Evolutionary conservation across 441 rosid species (phyloP).

Genomic region (Populus hybrid): DNA sequence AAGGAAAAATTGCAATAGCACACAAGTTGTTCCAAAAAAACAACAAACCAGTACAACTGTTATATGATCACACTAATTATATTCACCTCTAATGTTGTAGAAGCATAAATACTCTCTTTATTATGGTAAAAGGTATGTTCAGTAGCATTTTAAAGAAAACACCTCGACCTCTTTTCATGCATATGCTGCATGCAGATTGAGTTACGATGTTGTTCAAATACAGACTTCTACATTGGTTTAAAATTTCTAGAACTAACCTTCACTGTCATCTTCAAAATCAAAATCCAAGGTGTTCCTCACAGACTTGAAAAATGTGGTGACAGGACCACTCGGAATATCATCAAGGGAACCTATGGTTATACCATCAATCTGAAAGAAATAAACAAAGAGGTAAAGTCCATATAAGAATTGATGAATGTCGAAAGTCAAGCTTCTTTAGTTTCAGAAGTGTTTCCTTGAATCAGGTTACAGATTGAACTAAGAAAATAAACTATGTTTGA

Average conservation of each 20-base stretch:
- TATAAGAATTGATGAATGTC: background rate
- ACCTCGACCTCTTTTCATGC: background rate
- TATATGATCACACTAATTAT: background rate
- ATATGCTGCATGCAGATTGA: background rate
- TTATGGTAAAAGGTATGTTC: background rate
- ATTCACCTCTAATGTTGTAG: background rate
- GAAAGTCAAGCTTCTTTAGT: background rate
- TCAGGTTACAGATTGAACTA: background rate
- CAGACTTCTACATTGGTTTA: background rate
- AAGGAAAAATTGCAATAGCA: background rate
- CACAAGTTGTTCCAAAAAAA: background rate
- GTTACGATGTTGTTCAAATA: no score
- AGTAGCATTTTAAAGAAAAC: background rate
- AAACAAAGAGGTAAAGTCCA: slow-evolving; percentile 21
- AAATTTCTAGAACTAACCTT: slow-evolving; percentile 50
- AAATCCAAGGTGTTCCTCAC: slow-evolving; percentile 86
- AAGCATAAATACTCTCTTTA: background rate
- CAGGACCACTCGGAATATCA: slow-evolving; percentile 66
- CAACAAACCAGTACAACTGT: background rate
- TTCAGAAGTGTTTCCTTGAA: background rate
- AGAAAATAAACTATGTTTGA: background rate
- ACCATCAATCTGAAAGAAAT: slow-evolving; percentile 66
- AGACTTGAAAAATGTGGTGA: slow-evolving; percentile 77
- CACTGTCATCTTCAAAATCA: slow-evolving; percentile 89
- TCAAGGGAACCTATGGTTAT: slow-evolving; percentile 74